Percentiles rank a stretch among this genome's conserved stretches.
phyloP scores from a whole-genome alignment of 2,329 filamentous ascomycete genomes.

The Kalmusia sp. region DNA sequence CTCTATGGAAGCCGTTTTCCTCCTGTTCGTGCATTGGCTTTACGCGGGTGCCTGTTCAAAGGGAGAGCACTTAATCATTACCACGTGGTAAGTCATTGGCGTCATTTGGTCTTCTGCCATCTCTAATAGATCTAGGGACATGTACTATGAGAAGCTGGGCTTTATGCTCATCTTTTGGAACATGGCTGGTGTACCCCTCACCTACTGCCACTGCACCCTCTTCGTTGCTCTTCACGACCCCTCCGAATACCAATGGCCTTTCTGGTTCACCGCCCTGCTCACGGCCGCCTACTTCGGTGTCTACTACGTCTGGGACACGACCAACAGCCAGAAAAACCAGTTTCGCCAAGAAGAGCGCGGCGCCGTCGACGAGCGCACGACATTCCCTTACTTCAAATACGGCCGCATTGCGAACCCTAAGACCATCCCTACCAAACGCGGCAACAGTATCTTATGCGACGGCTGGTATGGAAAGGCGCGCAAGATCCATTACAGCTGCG shows the following conservation, averaged over 20 bases:
- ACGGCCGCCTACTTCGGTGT: constrained; percentile 78
- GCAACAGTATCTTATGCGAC: constrained; percentile 79
- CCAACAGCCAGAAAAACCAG: constrained; percentile 92
- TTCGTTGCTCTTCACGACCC: constrained; percentile 87
- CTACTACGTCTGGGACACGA: constrained; percentile 93
- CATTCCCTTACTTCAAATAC: constrained; percentile 92
- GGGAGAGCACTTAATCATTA: constrained; percentile 88
- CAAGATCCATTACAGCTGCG: constrained; percentile 83
- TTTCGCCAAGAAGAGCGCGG: constrained; percentile 84
- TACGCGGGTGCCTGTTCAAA: constrained; percentile 94
- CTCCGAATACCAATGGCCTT: constrained; percentile 78
- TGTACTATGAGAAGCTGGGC: constrained; percentile 96
- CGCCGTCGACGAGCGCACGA: constrained; percentile 70
- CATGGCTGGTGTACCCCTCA: constrained; percentile 86
- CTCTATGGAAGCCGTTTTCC: constrained; percentile 81
- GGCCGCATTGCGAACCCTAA: constrained; percentile 81
- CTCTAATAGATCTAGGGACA: constrained; percentile 65
- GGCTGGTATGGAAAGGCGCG: constrained; percentile 80
- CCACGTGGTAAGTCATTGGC: constrained; percentile 69
- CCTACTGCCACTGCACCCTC: constrained; percentile 92
- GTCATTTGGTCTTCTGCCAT: not conserved
- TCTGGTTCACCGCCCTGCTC: constrained; percentile 68
- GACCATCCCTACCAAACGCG: constrained; percentile 74
- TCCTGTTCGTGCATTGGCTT: constrained; percentile 88
- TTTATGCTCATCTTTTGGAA: constrained; percentile 99